phyloP scores from a whole-genome alignment of 257 asterid species.

The Echium plantagineum region DNA sequence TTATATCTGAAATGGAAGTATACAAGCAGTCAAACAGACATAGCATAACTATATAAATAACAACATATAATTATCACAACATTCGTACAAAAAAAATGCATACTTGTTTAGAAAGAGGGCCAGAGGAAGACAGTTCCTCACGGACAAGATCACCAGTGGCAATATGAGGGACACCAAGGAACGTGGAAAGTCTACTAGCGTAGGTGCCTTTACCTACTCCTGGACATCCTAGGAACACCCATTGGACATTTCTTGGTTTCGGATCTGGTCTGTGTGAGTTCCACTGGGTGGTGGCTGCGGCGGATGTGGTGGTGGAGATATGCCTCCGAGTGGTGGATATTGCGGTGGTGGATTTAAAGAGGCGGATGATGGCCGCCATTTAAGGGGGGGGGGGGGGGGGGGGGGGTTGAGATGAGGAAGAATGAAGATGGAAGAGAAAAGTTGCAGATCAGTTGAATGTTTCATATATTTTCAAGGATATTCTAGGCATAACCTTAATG shows the following conservation, averaged over 20 bases:
- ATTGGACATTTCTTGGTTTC: conserved; percentile 57
- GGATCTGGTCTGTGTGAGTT: conserved; percentile 34
- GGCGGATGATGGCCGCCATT: conserved; percentile 88
- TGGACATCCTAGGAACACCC: conserved; percentile 92
- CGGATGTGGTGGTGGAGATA: too few relatives aligned
- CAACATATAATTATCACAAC: too few relatives aligned
- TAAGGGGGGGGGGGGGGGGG: conserved; percentile 8
- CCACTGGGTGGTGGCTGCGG: conserved; percentile 29
- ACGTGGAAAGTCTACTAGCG: conserved; percentile 80
- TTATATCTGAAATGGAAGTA: too few relatives aligned
- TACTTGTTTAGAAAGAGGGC: conserved; percentile 69
- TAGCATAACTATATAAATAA: too few relatives aligned
- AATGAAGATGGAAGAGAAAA: too few relatives aligned
- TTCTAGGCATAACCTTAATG: too few relatives aligned
- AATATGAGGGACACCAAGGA: conserved; percentile 84
- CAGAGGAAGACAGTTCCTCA: conserved; percentile 65
- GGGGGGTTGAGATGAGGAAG: too few relatives aligned
- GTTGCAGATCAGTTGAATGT: background rate
- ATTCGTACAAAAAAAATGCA: background rate
- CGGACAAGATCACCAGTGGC: conserved; percentile 99
- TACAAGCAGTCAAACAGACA: too few relatives aligned
- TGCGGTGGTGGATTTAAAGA: conserved; percentile 45
- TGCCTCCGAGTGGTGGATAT: conserved; percentile 30
- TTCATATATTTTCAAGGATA: background rate
- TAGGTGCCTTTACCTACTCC: conserved; percentile 98